Conservation (phyloP, 2,329 filamentous ascomycete species). For the Tetracladium maxilliforme region DNA sequence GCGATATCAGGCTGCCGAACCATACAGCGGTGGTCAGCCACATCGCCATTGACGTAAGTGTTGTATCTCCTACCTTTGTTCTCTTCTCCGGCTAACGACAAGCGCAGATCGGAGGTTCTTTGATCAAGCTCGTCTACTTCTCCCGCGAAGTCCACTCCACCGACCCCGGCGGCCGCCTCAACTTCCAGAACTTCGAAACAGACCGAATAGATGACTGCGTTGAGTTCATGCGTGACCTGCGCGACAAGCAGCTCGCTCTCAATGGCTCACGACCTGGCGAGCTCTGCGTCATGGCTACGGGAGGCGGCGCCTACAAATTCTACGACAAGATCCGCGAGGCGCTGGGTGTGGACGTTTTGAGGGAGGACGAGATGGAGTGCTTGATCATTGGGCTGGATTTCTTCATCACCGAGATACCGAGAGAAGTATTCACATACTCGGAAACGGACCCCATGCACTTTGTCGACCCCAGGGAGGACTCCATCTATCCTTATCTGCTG, state of each 20-base stretch:
- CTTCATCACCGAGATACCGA: slow-evolving; percentile 95
- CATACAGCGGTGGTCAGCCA: slow-evolving; percentile 93
- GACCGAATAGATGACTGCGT: slow-evolving; percentile 88
- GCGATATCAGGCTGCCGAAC: slow-evolving; percentile 90
- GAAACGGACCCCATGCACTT: slow-evolving; percentile 87
- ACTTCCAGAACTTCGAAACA: slow-evolving; percentile 94
- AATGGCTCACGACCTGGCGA: slow-evolving; percentile 60
- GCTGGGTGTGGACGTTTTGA: slow-evolving; percentile 72
- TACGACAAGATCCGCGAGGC: slow-evolving; percentile 80
- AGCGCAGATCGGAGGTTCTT: slow-evolving; percentile 75
- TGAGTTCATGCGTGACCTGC: slow-evolving; percentile 75
- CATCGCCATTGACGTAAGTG: slow-evolving; percentile 82
- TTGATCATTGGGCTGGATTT: slow-evolving; percentile 94
- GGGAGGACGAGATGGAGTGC: slow-evolving; percentile 98
- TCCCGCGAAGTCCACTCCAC: slow-evolving; percentile 70
- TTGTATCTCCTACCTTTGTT: slow-evolving; percentile 3
- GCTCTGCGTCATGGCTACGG: slow-evolving; percentile 87
- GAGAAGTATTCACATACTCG: slow-evolving; percentile 94
- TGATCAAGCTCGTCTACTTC: slow-evolving; percentile 96
- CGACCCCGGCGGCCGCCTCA: slow-evolving; percentile 76
- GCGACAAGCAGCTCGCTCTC: slow-evolving; percentile 63
- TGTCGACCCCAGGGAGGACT: slow-evolving; percentile 55
- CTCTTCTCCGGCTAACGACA: slow-evolving; percentile 1
- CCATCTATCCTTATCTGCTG: slow-evolving; percentile 87
- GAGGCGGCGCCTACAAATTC: slow-evolving; percentile 91